Conservation (phyloP, 352 stramenopile genomes). For the Peronospora farinosa region DNA sequence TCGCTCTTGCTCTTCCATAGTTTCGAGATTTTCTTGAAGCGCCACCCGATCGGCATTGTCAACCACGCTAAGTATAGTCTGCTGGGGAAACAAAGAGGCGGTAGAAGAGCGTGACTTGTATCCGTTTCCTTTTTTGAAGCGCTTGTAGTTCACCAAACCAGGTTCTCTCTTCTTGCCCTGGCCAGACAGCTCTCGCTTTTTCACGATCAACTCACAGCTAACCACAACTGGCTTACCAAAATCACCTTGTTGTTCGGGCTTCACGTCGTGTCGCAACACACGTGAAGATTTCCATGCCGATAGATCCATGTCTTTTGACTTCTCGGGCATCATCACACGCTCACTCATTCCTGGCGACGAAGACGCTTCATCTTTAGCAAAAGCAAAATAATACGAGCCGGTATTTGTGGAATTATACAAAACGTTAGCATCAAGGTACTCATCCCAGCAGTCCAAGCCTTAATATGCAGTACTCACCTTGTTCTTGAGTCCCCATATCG, state of each 20-base stretch:
- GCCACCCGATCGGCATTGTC: constrained; percentile 51
- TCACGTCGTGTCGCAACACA: constrained; percentile 23
- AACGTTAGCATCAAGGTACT: constrained; percentile 5
- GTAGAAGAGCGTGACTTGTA: constrained; percentile 34
- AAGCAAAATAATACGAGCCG: neutral
- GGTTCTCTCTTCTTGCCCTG: constrained; percentile 2
- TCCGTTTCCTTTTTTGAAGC: constrained; percentile 76
- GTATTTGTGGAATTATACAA: neutral
- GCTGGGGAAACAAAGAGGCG: constrained; percentile 44
- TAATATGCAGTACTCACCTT: constrained; percentile 8
- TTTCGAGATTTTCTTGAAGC: constrained; percentile 57
- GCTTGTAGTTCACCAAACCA: constrained; percentile 67
- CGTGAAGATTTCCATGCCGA: constrained; percentile 34
- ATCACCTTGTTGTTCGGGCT: constrained; percentile 27
- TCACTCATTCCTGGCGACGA: constrained; percentile 8
- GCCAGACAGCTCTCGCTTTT: constrained; percentile 15
- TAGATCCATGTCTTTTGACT: constrained; percentile 4
- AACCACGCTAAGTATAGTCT: constrained; percentile 58
- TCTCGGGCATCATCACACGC: constrained; percentile 1
- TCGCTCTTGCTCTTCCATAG: constrained; percentile 72
- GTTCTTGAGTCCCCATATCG: constrained; percentile 6
- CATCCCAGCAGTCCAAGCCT: neutral
- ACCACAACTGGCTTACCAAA: constrained; percentile 40
- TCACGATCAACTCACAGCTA: constrained; percentile 50
- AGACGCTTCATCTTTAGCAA: constrained; percentile 8